Percentiles rank a stretch among this genome's conserved stretches.
Conservation (phyloP, 2,329 filamentous ascomycete species). For the Phoma sp. region DNA sequence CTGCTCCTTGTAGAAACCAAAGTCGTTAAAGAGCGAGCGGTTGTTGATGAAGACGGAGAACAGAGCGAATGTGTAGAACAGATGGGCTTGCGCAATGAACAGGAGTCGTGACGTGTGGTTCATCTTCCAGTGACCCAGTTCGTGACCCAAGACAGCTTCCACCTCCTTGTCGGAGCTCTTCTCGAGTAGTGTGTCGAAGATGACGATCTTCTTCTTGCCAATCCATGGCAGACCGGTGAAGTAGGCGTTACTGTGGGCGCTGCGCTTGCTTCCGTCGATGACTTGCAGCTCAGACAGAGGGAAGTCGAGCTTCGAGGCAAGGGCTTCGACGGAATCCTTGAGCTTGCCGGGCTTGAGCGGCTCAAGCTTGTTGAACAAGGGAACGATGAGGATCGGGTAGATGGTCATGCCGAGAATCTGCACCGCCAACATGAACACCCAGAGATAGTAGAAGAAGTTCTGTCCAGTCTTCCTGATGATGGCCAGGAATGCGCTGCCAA, state of each 20-base stretch:
- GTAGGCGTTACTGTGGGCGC: constrained; percentile 88
- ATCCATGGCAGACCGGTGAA: constrained; percentile 95
- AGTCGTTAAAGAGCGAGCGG: constrained; percentile 83
- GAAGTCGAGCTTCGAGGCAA: constrained; percentile 85
- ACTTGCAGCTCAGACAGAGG: constrained; percentile 92
- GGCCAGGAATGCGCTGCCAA: constrained; percentile 88
- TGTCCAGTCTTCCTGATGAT: constrained; percentile 95
- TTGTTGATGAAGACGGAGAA: constrained; percentile 99
- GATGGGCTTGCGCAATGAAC: constrained; percentile 79
- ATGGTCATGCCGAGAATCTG: constrained; percentile 96
- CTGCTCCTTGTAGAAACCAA: constrained; percentile 82
- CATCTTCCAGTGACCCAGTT: constrained; percentile 95
- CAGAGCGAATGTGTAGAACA: constrained; percentile 95
- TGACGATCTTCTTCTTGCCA: constrained; percentile 96
- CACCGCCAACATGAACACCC: constrained; percentile 86
- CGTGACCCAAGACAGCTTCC: constrained; percentile 91
- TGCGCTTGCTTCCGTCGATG: constrained; percentile 89
- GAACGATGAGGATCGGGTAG: constrained; percentile 92
- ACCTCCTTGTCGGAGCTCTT: constrained; percentile 93
- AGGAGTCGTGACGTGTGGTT: constrained; percentile 94
- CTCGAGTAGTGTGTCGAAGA: constrained; percentile 96
- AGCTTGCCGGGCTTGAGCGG: constrained; percentile 85
- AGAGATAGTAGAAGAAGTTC: constrained; percentile 97
- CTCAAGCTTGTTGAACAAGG: constrained; percentile 97
- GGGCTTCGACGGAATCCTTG: constrained; percentile 83